Conservation (phyloP, 2,329 filamentous ascomycete genomes). For the Scedosporium apiospermum region DNA sequence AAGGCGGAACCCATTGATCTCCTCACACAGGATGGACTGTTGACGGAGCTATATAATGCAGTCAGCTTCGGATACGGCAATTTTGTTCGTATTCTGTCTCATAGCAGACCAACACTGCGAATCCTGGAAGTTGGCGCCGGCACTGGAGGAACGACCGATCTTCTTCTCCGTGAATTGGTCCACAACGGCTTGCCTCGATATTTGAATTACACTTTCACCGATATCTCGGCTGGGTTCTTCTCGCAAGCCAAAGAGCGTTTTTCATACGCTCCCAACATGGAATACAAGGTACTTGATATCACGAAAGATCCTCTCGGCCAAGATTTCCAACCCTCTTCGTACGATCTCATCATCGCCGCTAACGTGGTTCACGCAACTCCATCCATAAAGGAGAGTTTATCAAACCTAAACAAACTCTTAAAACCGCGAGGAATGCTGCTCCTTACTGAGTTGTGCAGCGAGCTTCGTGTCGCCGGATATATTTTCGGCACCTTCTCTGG, state of each 20-base stretch:
- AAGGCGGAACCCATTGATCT: slow-evolving; percentile 17
- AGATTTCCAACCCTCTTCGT: slow-evolving; percentile 10
- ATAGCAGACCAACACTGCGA: slow-evolving; percentile 19
- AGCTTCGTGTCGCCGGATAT: slow-evolving; percentile 6
- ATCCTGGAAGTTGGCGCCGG: slow-evolving; percentile 31
- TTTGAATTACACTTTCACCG: slow-evolving; percentile 27
- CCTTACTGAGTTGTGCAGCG: slow-evolving; percentile 14
- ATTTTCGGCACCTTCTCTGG: slow-evolving; percentile 16
- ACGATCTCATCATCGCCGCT: slow-evolving; percentile 18
- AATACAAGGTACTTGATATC: slow-evolving; percentile 17
- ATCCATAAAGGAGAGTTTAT: slow-evolving; percentile 14
- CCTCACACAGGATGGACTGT: slow-evolving; percentile 19
- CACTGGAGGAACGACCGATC: slow-evolving; percentile 23
- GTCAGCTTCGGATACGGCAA: slow-evolving; percentile 4
- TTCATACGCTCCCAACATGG: slow-evolving; percentile 8
- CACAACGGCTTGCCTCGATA: slow-evolving; percentile 15
- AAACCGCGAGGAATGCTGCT: slow-evolving; percentile 19
- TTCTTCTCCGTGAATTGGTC: slow-evolving; percentile 19
- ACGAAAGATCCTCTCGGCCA: slow-evolving; percentile 7
- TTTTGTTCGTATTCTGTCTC: slow-evolving; percentile 5
- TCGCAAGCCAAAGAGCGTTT: slow-evolving; percentile 13
- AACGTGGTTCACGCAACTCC: slow-evolving; percentile 20
- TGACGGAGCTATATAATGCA: slow-evolving; percentile 19
- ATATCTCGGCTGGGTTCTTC: slow-evolving; percentile 27
- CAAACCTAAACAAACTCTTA: slow-evolving; percentile 13